These are phyloP conservation scores for Oryza longistaminata DNA, from an alignment of 176 grass and related monocot species.

Conservation along the genomic window DNA sequence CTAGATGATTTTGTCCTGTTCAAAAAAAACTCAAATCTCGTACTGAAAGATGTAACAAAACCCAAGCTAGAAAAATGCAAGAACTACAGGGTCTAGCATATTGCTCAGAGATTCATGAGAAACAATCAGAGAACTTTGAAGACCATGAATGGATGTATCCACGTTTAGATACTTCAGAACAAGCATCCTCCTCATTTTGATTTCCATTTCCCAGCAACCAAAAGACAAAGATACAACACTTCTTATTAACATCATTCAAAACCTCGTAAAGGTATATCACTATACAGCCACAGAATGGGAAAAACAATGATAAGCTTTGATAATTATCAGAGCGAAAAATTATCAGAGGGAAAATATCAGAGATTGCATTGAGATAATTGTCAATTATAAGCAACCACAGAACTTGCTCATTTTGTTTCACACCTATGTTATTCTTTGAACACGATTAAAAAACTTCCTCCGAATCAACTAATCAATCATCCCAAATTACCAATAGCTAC, in stretches of 20 bases:
- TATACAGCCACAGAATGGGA: not conserved
- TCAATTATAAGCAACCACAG: not conserved
- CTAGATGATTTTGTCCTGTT: too few species aligned
- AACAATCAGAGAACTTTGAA: slow-evolving; percentile 69
- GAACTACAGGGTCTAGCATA: not conserved
- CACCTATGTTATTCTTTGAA: not conserved
- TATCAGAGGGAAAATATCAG: too few species aligned
- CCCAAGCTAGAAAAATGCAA: not conserved
- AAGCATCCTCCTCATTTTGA: slow-evolving; percentile 46
- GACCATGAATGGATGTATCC: slow-evolving; percentile 33
- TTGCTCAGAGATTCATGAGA: not conserved
- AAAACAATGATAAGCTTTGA: not conserved
- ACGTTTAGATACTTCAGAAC: slow-evolving; percentile 41
- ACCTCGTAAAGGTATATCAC: not conserved
- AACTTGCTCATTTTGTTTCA: slow-evolving; percentile 28
- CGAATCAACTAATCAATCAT: not conserved
- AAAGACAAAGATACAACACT: not conserved
- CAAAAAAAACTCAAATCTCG: not conserved
- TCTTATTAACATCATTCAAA: not conserved
- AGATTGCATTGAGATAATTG: not conserved
- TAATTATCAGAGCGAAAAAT: not conserved
- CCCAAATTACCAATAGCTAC: not conserved
- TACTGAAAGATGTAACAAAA: not conserved
- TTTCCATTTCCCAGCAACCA: not conserved
- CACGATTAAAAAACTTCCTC: not conserved